Evolutionary conservation across 1,139 yeast species (phyloP), one percentile per base, ranked within the genome.

Genomic region (Hyphopichia wangnamkhiaoensis): DNA sequence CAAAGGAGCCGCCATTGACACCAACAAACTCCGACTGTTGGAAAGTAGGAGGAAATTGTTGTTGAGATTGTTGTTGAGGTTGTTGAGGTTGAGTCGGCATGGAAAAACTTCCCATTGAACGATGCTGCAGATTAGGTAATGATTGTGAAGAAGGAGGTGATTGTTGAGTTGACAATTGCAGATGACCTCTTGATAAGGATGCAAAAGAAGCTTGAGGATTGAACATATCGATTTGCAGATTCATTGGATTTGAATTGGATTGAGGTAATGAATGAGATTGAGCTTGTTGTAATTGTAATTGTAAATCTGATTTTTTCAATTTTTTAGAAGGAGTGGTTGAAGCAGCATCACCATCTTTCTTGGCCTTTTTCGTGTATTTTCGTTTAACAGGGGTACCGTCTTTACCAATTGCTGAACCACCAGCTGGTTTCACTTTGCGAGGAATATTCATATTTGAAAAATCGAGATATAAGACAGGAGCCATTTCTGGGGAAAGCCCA

Each of bases 401-500:
- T 45, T 70, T 70, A 39, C 65, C 62, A 23, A 58, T 48, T 7
- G 26, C 33, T 13, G 37, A 27, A n/a, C 37, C 37, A 16, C 33
- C 33, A 23, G 30, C 33, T 15, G 68, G 71, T 52, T 76, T 78
- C 17, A 67, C 55, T 51, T 78, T 76, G 42, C 71, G 68, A 13
- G 75, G 74, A 14, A 81, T 60, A 9, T 60, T 66, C 39, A 79
- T 68, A 41, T 71, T 68, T 40, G 66, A 65, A 19, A 74, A 61
- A 43, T 72, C 75, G 43, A 78, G 70, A 40, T 66, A 68, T 41
- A 80, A 55, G 3, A 80, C 78, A 0, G 81, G 80, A 1, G 82
- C 83, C 48, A 73, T 65, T 26, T 76, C 79, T 28, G 79, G 74
- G 2, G 76, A 62, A 13, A 80, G 72, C 2, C 79, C 78, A 50